Base-by-base conservation (phyloP, 2,329 filamentous ascomycete species). In the Venturia oleaginea region DNA sequence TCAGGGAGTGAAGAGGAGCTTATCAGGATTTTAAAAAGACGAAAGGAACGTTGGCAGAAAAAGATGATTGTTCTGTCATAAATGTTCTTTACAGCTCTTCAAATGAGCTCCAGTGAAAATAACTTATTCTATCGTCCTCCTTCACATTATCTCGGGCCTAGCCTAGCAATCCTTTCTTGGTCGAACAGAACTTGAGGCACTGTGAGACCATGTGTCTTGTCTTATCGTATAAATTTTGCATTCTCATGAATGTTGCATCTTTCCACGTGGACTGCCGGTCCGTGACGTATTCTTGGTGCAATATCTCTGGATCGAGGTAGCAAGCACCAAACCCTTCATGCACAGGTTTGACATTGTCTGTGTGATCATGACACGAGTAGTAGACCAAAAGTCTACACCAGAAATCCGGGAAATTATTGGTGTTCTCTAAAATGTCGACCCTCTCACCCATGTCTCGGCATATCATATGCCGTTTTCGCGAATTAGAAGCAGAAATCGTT, bases 321-420 rank as follows among this genome's bases (percentile, higher is more conserved):
- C 19, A 40, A 19, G 11, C 30, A 22, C 24, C 19, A 10, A 15
- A 43, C 11, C 13, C 27, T 27, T 43, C 59, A 7, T 37, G 37
- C 5, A 22, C 40, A 27, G 57, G 11, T 13, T 6, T 38, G n/a
- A 24, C 17, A 6, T 27, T 19, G 15, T 42, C 10, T 11, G 10
- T 13, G 11, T 5, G 3, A 24, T 24, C 34, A 19, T 4, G 27
- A 42, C 10, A 61, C 15, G 11, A 24, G 15, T 61, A 34, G 40
- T 34, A 61, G 34, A 61, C 40, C 32, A 61, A 22, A 19, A 61
- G 40, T 17, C 59, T 40, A 34, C 59, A 61, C 59, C 59, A 61
- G 4, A 61, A 17, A 15, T 42, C 37, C 1, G 42, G 34, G 10
- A 46, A n/a, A 4, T 57, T 5, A 3, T 3, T 19, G 19, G 15